Evolutionary conservation across 2,329 filamentous ascomycete genomes (phyloP).

Genomic region (Clarireedia monteithiana): DNA sequence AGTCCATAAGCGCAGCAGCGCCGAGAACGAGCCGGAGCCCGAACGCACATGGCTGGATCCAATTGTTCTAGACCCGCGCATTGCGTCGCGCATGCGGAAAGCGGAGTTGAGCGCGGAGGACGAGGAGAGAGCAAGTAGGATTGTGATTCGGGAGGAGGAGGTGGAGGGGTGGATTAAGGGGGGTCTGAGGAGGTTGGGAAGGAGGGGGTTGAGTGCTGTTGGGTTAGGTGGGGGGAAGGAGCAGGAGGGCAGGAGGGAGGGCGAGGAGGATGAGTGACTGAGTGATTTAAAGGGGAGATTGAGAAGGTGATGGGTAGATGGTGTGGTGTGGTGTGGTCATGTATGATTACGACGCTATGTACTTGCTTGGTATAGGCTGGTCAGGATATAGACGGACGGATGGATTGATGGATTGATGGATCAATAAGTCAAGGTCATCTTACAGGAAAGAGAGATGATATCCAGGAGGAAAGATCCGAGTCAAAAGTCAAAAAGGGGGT

Average conservation of each 20-base stretch:
- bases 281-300: background rate
- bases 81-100: slow-evolving; percentile 70
- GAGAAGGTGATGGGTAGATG: background rate
- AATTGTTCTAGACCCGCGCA: slow-evolving; percentile 67
- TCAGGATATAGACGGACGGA: background rate
- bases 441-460: no score
- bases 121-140: slow-evolving; percentile 55
- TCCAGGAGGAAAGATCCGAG: no score
- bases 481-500: no score
- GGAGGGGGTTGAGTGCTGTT: slow-evolving; percentile 16
- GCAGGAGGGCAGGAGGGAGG: background rate
- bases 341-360: background rate
- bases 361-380: no score
- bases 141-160: slow-evolving; percentile 59
- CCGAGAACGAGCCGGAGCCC: slow-evolving; percentile 37
- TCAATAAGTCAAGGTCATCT: background rate
- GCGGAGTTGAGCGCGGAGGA: slow-evolving; percentile 65
- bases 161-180: slow-evolving; percentile 63
- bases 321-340: no score
- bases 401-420: background rate
- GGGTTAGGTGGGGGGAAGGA: slow-evolving; percentile 16
- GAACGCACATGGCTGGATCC: slow-evolving; percentile 71
- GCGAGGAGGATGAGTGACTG: slow-evolving; percentile 13
- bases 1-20: slow-evolving; percentile 46
- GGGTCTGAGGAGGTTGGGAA: slow-evolving; percentile 42